Evolutionary conservation across 768 basidiomycete species (phyloP).

Genomic region (Peribolospora kevripleyi): DNA sequence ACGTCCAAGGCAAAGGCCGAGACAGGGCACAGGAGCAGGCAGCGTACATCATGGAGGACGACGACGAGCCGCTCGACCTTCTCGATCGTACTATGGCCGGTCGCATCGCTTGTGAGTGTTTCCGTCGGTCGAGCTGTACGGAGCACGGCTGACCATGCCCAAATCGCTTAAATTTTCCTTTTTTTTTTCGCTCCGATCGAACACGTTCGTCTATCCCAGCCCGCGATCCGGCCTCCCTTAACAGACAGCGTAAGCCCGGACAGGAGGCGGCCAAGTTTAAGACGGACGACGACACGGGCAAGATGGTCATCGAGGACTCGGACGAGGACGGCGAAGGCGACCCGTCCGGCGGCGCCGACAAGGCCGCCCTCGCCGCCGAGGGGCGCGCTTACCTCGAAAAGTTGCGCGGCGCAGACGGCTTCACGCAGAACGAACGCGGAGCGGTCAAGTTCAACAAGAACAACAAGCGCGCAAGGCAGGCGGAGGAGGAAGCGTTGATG

Average conservation of each 20-base stretch:
- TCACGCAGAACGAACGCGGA: slow-evolving; percentile 58
- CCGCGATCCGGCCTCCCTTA: slow-evolving; percentile 22
- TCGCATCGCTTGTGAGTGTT: slow-evolving; percentile 18
- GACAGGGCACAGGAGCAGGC: slow-evolving; percentile 24
- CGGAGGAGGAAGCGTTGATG: slow-evolving; percentile 25
- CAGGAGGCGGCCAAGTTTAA: slow-evolving; percentile 65
- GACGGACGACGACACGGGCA: slow-evolving; percentile 57
- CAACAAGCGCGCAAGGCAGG: slow-evolving; percentile 47
- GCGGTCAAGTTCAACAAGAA: slow-evolving; percentile 88
- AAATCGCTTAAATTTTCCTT: slow-evolving; percentile 1
- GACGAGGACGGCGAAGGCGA: slow-evolving; percentile 10
- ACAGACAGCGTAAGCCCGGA: slow-evolving; percentile 44
- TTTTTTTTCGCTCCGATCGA: not conserved
- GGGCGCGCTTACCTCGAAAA: slow-evolving; percentile 51
- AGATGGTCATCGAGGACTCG: slow-evolving; percentile 47
- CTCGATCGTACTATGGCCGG: slow-evolving; percentile 37
- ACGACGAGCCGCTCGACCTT: slow-evolving; percentile 87
- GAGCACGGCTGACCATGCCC: slow-evolving; percentile 24
- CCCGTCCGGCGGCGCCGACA: slow-evolving; percentile 19
- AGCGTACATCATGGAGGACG: slow-evolving; percentile 54
- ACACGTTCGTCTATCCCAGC: not conserved
- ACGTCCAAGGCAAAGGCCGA: slow-evolving; percentile 21
- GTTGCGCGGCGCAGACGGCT: slow-evolving; percentile 66
- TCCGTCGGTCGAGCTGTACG: not conserved
- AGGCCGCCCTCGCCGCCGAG: slow-evolving; percentile 24